A percentile compares a stretch with the other conserved stretches of the same genome.
phyloP scores from a whole-genome alignment of 2,329 filamentous ascomycete species.

The Alternaria postmessia region DNA sequence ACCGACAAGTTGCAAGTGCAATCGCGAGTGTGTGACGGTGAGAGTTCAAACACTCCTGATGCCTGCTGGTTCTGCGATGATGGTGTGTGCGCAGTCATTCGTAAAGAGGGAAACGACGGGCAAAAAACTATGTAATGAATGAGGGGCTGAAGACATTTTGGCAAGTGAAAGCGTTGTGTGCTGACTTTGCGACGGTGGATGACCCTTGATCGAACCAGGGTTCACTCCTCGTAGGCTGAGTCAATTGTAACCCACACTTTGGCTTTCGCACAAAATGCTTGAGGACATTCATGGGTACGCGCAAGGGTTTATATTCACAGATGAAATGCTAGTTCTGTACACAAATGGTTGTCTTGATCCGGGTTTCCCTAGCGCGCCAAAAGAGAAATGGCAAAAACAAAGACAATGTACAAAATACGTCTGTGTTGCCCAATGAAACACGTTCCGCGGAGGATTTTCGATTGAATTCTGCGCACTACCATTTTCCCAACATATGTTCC shows the following conservation, averaged over 20 bases:
- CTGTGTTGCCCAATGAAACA: constrained; percentile 3
- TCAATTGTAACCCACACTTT: neutral
- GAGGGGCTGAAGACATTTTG: constrained; percentile 3
- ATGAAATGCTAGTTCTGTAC: neutral
- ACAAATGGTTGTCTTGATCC: neutral
- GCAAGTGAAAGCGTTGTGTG: constrained; percentile 3
- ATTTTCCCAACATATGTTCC: constrained; percentile 2
- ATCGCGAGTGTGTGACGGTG: neutral
- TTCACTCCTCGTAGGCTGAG: neutral
- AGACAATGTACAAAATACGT: neutral
- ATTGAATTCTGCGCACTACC: neutral
- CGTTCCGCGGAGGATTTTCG: neutral
- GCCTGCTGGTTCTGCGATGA: neutral
- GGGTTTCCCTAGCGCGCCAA: neutral
- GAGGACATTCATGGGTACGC: neutral
- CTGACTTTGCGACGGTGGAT: neutral
- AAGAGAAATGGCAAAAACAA: constrained; percentile 1
- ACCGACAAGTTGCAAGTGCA: neutral
- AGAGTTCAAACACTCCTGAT: neutral
- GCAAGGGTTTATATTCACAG: neutral
- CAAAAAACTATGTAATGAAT: neutral
- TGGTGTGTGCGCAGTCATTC: neutral
- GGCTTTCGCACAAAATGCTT: neutral
- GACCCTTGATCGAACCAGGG: constrained; percentile 7
- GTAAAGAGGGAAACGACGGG: constrained; percentile 1